Conservation (phyloP, 202 grass and related monocot species). For the Eragrostis tef region DNA sequence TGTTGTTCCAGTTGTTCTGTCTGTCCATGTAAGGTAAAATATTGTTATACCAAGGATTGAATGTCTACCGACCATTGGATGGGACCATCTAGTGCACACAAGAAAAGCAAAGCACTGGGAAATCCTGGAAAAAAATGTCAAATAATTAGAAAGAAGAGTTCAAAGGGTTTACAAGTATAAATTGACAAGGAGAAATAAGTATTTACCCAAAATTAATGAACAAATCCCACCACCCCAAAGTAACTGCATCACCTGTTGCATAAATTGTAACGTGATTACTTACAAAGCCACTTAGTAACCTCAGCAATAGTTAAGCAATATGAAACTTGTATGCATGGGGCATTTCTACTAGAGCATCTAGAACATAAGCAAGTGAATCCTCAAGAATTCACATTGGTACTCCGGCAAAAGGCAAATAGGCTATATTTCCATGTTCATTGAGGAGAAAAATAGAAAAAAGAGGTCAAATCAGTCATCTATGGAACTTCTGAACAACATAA, state of each 20-base stretch:
- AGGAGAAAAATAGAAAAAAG: neutral
- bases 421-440: conserved; percentile 20
- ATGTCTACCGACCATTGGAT: conserved; percentile 66
- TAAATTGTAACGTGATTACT: conserved; percentile 25
- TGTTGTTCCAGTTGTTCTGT: conserved; percentile 42
- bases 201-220: conserved; percentile 86
- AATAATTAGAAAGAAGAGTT: conserved; percentile 35
- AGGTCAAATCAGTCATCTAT: neutral
- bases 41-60: conserved; percentile 47
- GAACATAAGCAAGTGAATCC: conserved; percentile 32
- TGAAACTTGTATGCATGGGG: neutral
- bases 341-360: conserved; percentile 29
- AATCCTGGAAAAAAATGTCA: conserved; percentile 58
- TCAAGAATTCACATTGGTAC: neutral
- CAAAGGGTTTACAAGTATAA: neutral
- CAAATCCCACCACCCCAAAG: conserved; percentile 83
- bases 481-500: conserved; percentile 28
- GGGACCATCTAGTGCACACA: conserved; percentile 70
- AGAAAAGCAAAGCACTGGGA: conserved; percentile 76
- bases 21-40: conserved; percentile 39
- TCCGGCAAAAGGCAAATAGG: conserved; percentile 1
- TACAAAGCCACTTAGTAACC: conserved; percentile 30
- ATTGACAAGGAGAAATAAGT: conserved; percentile 30
- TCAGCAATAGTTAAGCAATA: conserved; percentile 15
- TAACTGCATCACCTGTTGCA: conserved; percentile 63